Evolutionary conservation across 495 filamentous ascomycete species (phyloP).

Genomic region (Penicillium atrosanguineum): DNA sequence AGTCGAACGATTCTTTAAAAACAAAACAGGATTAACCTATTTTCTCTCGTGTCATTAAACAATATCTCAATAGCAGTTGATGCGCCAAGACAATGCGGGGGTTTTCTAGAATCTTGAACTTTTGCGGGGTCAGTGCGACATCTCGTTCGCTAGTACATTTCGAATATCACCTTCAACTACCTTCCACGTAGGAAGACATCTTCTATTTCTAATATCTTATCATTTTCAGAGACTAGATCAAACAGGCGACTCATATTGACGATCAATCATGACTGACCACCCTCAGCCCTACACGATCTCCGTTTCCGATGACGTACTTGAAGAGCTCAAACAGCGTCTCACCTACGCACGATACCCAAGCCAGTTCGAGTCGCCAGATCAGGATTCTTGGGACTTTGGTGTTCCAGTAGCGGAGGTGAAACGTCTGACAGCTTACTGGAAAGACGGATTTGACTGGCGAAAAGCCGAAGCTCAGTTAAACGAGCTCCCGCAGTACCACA

Average conservation of each 20-base stretch:
- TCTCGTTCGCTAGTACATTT: neutral
- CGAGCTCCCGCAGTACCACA: slow-evolving; percentile 41
- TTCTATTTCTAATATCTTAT: too few relatives aligned
- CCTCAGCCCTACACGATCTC: slow-evolving; percentile 32
- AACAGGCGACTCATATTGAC: neutral
- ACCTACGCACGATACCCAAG: slow-evolving; percentile 35
- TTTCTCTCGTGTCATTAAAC: neutral
- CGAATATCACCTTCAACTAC: too few relatives aligned
- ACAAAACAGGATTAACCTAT: neutral
- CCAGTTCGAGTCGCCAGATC: slow-evolving; percentile 34
- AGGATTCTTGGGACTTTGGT: slow-evolving; percentile 36
- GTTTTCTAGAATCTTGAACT: neutral
- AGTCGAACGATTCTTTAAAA: too few relatives aligned
- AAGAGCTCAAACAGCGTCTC: slow-evolving; percentile 38
- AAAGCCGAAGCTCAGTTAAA: slow-evolving; percentile 43
- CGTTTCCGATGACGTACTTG: slow-evolving; percentile 34
- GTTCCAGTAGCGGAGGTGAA: slow-evolving; percentile 39
- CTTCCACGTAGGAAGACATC: too few relatives aligned
- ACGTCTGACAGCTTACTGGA: slow-evolving; percentile 38
- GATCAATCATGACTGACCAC: slow-evolving; percentile 14
- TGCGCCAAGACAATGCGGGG: neutral
- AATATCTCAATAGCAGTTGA: neutral
- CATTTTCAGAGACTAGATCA: too few relatives aligned
- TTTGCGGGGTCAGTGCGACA: neutral
- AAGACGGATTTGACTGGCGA: slow-evolving; percentile 40